These are phyloP conservation scores for Alectoria sarmentosa DNA, from an alignment of 495 filamentous ascomycete genomes.

Conservation along the genomic window DNA sequence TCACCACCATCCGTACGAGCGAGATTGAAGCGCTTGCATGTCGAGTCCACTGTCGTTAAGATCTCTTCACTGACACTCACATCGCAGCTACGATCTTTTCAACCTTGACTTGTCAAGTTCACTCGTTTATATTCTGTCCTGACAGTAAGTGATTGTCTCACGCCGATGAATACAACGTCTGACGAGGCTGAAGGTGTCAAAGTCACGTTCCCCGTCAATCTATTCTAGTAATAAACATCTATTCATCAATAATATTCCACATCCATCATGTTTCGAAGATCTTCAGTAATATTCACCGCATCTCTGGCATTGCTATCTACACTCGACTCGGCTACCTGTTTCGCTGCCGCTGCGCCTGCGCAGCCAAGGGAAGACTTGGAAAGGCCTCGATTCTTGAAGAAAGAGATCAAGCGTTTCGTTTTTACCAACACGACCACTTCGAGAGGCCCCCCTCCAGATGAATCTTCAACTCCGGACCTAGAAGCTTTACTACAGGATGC, in stretches of 20 bases:
- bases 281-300: conserved; percentile 44
- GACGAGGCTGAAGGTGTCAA: conserved; percentile 6
- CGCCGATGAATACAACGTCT: not conserved
- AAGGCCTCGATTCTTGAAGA: conserved; percentile 52
- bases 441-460: conserved; percentile 25
- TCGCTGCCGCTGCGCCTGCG: conserved; percentile 25
- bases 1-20: not conserved
- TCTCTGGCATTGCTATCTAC: conserved; percentile 43
- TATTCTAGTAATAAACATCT: conserved; percentile 3
- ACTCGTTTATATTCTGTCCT: conserved; percentile 50
- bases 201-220: conserved; percentile 25
- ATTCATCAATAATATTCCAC: not conserved
- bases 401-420: conserved; percentile 50
- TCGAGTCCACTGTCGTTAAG: not conserved
- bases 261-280: conserved; percentile 37
- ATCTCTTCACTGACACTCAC: conserved; percentile 11
- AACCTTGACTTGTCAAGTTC: conserved; percentile 51
- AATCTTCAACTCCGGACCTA: conserved; percentile 8
- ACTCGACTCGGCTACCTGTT: conserved; percentile 37
- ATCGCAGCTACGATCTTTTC: conserved; percentile 47
- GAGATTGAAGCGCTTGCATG: not conserved
- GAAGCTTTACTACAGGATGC: not conserved
- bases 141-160: conserved; percentile 40
- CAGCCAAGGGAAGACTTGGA: conserved; percentile 25
- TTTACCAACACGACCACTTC: conserved; percentile 31